Percentiles rank a stretch among this genome's conserved stretches.
Evolutionary conservation across 129 eudicot species (phyloP).

Genomic region (Chrysanthemum seticuspe): DNA sequence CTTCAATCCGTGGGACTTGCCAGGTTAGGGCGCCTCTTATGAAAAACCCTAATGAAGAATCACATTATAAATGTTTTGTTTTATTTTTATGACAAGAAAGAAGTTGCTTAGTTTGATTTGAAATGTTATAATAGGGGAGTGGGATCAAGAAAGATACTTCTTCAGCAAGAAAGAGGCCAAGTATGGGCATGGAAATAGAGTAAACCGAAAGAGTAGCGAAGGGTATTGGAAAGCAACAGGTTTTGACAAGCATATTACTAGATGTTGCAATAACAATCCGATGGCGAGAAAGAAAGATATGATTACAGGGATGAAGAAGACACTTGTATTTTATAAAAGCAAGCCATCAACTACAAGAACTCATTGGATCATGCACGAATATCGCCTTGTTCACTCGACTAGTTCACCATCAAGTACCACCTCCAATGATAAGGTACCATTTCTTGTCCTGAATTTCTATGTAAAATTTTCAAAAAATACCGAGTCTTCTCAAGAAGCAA

Average conservation of each 20-base stretch:
- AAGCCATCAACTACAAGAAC: slow-evolving; percentile 39
- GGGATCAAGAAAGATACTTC: slow-evolving; percentile 71
- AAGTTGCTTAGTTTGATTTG: neutral
- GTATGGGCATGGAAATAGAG: slow-evolving; percentile 43
- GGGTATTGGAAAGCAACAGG: slow-evolving; percentile 81
- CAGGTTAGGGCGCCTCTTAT: slow-evolving; percentile 41
- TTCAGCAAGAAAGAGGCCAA: slow-evolving; percentile 67
- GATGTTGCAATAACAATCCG: slow-evolving; percentile 29
- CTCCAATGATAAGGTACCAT: slow-evolving; percentile 32
- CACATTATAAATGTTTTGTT: neutral
- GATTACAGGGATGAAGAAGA: slow-evolving; percentile 62
- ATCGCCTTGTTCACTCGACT: slow-evolving; percentile 41
- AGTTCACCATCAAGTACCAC: slow-evolving; percentile 28
- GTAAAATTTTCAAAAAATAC: neutral
- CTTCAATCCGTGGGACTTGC: slow-evolving; percentile 74
- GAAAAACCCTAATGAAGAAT: slow-evolving; percentile 13
- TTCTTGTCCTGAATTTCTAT: neutral
- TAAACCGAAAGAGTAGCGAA: slow-evolving; percentile 33
- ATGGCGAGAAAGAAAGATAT: slow-evolving; percentile 24
- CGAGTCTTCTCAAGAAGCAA: neutral
- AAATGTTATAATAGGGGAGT: slow-evolving; percentile 44
- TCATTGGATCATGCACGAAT: slow-evolving; percentile 84
- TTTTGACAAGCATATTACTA: slow-evolving; percentile 50
- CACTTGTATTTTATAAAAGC: slow-evolving; percentile 52
- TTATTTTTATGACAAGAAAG: neutral